A percentile compares a stretch with the other conserved stretches of the same genome.
Evolutionary conservation across 805 yeast genomes (phyloP).

Genomic region (Barnettozyma botsteinii): DNA sequence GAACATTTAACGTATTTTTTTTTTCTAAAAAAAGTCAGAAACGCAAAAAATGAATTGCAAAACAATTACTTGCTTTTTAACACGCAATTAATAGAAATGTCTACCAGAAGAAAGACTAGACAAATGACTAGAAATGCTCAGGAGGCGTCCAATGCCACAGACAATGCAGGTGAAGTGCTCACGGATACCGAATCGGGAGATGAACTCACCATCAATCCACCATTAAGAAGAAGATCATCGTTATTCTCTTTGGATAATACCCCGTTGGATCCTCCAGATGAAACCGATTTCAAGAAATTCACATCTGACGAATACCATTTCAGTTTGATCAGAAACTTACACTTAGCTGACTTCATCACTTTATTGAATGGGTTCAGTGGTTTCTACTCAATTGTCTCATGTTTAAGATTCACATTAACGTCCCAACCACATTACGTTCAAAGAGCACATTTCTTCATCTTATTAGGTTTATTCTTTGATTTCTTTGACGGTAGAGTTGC

Average conservation of each 20-base stretch:
- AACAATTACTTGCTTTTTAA: too few species aligned
- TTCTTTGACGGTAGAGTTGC: slow-evolving; percentile 98
- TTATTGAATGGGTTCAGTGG: slow-evolving; percentile 92
- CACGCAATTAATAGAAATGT: too few species aligned
- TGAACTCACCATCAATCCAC: slow-evolving; percentile 14
- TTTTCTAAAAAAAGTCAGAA: too few species aligned
- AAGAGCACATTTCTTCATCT: slow-evolving; percentile 83
- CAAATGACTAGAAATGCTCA: slow-evolving; percentile 2
- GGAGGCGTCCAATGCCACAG: neutral
- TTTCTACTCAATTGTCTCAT: slow-evolving; percentile 81
- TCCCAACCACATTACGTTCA: slow-evolving; percentile 65
- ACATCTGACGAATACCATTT: slow-evolving; percentile 82
- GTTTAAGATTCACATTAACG: slow-evolving; percentile 73
- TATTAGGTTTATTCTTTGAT: slow-evolving; percentile 91
- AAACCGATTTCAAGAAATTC: slow-evolving; percentile 70
- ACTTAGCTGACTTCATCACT: slow-evolving; percentile 95
- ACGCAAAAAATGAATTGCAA: too few species aligned
- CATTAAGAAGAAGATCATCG: slow-evolving; percentile 43
- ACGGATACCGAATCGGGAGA: slow-evolving; percentile 20
- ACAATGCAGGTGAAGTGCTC: slow-evolving; percentile 10
- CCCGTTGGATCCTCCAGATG: slow-evolving; percentile 72
- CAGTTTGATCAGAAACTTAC: slow-evolving; percentile 78
- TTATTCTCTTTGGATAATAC: slow-evolving; percentile 37
- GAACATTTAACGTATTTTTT: too few species aligned
- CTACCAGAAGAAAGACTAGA: slow-evolving; percentile 6